Conservation (phyloP, 148 eudicot species). For the Diospyros kaki region DNA sequence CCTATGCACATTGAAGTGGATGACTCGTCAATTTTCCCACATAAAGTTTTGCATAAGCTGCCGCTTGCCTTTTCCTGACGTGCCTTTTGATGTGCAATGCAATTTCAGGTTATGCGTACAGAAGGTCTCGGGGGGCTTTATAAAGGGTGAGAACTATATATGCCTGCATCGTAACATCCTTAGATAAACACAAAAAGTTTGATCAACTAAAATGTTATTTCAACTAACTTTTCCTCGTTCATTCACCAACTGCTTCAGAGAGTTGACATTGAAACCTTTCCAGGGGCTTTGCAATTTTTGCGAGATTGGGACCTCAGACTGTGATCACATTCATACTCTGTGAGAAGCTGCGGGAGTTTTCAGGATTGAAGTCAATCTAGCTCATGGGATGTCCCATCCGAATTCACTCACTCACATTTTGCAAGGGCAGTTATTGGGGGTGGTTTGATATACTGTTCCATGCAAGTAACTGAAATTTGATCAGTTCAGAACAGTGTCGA, state of each 20-base stretch:
- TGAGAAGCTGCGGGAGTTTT: slow-evolving; percentile 77
- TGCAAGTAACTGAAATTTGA: background rate
- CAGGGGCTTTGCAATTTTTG: slow-evolving; percentile 85
- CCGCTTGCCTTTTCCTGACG: slow-evolving; percentile 7
- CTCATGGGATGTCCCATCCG: background rate
- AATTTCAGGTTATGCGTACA: slow-evolving; percentile 59
- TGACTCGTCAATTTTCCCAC: no score
- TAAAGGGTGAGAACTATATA: slow-evolving; percentile 67
- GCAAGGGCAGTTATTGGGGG: no score
- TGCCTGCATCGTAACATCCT: background rate
- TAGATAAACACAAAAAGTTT: background rate
- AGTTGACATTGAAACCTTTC: background rate
- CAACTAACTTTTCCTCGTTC: background rate
- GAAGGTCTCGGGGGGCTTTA: slow-evolving; percentile 88
- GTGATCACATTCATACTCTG: slow-evolving; percentile 75
- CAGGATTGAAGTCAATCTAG: slow-evolving; percentile 73
- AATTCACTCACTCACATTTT: slow-evolving; percentile 4
- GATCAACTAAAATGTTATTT: background rate
- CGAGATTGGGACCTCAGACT: slow-evolving; percentile 88
- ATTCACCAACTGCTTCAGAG: background rate
- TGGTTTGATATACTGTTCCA: background rate
- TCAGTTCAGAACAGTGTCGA: background rate
- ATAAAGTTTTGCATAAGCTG: background rate
- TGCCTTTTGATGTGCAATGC: slow-evolving; percentile 7
- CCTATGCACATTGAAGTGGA: background rate